Conservation (phyloP, 257 asterid species). For the Pogostemon cablin region DNA sequence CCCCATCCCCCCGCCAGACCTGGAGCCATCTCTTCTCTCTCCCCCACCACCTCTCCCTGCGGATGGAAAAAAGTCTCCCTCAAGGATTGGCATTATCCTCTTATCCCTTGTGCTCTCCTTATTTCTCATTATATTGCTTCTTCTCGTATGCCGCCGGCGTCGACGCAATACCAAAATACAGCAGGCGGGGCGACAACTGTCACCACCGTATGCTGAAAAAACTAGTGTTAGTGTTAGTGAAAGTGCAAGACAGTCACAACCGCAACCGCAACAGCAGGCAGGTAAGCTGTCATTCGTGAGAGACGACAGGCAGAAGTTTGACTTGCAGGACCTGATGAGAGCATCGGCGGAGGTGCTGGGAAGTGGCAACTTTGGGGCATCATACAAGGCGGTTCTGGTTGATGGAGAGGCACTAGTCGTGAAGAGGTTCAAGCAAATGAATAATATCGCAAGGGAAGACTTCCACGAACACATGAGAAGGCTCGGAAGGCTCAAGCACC, state of each 20-base stretch:
- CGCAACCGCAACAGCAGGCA: constrained; percentile 34
- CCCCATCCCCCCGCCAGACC: constrained; percentile 45
- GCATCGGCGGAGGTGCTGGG: constrained; percentile 93
- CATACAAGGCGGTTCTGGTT: constrained; percentile 81
- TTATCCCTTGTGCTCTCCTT: constrained; percentile 43
- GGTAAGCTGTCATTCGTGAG: constrained; percentile 64
- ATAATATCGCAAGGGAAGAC: constrained; percentile 62
- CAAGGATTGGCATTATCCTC: constrained; percentile 37
- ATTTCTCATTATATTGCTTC: constrained; percentile 43
- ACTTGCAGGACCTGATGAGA: constrained; percentile 76
- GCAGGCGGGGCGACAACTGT: constrained; percentile 31
- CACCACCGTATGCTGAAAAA: constrained; percentile 29
- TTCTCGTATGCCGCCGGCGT: constrained; percentile 41
- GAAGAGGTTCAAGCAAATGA: constrained; percentile 88
- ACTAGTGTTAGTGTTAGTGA: constrained; percentile 2
- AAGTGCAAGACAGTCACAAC: constrained; percentile 6
- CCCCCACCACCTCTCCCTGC: constrained; percentile 8
- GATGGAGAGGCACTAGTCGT: constrained; percentile 80
- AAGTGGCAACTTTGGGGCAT: constrained; percentile 83
- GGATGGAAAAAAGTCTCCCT: constrained; percentile 28
- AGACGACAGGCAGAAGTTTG: constrained; percentile 70
- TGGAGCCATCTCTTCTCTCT: constrained; percentile 43
- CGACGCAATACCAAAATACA: constrained; percentile 30
- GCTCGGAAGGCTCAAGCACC: constrained; percentile 66
- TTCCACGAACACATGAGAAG: constrained; percentile 94